phyloP scores from a whole-genome alignment of 2,329 filamentous ascomycete species.

The Xylariaceae sp. region DNA sequence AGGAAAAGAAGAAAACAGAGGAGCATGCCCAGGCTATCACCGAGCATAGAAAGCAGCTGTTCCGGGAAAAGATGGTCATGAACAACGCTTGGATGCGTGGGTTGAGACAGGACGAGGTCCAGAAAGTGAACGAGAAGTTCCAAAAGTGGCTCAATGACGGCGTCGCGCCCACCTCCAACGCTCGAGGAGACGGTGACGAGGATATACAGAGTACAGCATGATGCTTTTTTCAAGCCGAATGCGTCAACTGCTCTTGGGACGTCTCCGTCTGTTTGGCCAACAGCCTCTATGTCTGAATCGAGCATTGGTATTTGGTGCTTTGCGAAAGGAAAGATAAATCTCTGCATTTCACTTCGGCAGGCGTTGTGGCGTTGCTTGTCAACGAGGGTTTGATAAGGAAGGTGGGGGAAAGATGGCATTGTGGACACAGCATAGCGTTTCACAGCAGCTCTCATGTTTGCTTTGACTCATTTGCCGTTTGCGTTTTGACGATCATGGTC shows the following conservation, averaged over 20 bases:
- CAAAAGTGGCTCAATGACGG: conserved; percentile 61
- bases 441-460: background rate
- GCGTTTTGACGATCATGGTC: no score
- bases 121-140: conserved; percentile 73
- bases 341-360: conserved; percentile 2
- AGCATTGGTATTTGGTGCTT: conserved; percentile 6
- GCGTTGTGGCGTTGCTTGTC: conserved; percentile 16
- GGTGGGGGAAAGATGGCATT: no score
- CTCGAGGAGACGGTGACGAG: conserved; percentile 34
- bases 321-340: background rate
- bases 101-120: conserved; percentile 77
- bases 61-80: conserved; percentile 82
- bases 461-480: no score
- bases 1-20: conserved; percentile 68
- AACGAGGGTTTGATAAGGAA: no score
- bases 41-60: conserved; percentile 71
- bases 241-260: background rate
- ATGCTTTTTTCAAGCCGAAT: background rate
- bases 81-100: conserved; percentile 83
- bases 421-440: conserved; percentile 9
- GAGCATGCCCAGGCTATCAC: conserved; percentile 59
- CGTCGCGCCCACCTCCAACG: conserved; percentile 45
- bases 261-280: background rate
- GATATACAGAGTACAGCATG: conserved; percentile 16
- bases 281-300: background rate